Conservation (phyloP, 2,329 filamentous ascomycete genomes). For the Alternaria triticina region DNA sequence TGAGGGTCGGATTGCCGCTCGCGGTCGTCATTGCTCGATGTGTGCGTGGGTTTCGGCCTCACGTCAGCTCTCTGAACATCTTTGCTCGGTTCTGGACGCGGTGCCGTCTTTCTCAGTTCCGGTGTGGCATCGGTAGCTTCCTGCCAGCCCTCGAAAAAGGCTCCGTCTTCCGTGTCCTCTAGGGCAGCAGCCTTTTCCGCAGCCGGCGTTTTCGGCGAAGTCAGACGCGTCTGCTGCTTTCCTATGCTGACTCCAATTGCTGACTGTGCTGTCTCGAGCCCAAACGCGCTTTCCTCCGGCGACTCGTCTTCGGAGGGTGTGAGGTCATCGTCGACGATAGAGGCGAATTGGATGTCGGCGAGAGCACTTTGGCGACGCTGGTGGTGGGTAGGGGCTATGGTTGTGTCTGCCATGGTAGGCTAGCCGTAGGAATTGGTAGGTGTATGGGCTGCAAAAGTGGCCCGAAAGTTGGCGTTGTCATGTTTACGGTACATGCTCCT, state of each 20-base stretch:
- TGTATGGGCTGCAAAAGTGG: conserved; percentile 6
- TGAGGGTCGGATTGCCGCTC: conserved; percentile 17
- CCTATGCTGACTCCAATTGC: conserved; percentile 67
- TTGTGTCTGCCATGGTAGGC: conserved; percentile 30
- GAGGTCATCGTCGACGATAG: conserved; percentile 47
- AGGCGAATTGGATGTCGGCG: conserved; percentile 51
- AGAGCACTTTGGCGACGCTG: conserved; percentile 46
- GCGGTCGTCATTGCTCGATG: conserved; percentile 8
- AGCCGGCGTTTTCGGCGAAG: conserved; percentile 63
- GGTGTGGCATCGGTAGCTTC: conserved; percentile 13
- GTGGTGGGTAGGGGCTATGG: conserved; percentile 6
- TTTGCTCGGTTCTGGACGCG: neutral
- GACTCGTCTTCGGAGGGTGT: conserved; percentile 56
- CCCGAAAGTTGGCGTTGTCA: conserved; percentile 18
- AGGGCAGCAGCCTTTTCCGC: conserved; percentile 65
- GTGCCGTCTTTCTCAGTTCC: neutral
- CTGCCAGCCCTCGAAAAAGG: conserved; percentile 56
- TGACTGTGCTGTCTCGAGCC: conserved; percentile 50
- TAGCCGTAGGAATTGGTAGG: conserved; percentile 1
- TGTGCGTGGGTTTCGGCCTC: neutral
- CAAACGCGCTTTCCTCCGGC: conserved; percentile 34
- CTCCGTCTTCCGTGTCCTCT: conserved; percentile 53
- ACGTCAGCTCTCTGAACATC: neutral
- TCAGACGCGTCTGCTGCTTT: conserved; percentile 62
- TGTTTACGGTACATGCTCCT: conserved; percentile 20